Evolutionary conservation across 768 basidiomycete species (phyloP), one percentile per base, ranked within the genome.

Genomic region (Hortiboletus campestris): DNA sequence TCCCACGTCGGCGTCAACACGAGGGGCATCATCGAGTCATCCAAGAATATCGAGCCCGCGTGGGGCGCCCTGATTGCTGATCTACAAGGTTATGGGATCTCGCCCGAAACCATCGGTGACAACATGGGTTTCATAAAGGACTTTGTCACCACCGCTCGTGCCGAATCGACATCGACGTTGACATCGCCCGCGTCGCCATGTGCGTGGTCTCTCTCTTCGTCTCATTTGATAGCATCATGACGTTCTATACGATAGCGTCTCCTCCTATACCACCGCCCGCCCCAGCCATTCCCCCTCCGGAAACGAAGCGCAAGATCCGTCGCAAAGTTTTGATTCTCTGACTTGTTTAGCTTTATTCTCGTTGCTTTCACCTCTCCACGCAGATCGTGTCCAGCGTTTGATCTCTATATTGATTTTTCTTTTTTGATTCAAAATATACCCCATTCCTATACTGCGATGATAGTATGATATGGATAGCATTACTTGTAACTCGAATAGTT

Each of bases 1-100:
- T 78, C 81, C 20, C 87, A 88, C 65, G 78, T 88, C 48, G 85
- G 85, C 9, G 69, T 85, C 46, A 79, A 78, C 61, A 72, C 71
- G 51, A 72, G 76, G 9, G 82, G 82, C 5, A 68, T 71, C 51
- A 75, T 83, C 59, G 82, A 84, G 69, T 75, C 80, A 10, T 80
- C 80, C 44, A 77, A 76, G 46, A 79, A 77, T 56, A 72, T 83
- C 39, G 81, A 84, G 45, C 76, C 78, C 1, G 75, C 79, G 28
- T 86, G 84, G 84, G 77, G 73, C 38, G 72, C 76, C 46, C 69
- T 80, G 45, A 70, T 74, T 22, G 65, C 74, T 68, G 71, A 78
- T 65, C 62, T 78, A n/a, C 73, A 75, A 49, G 76, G 75, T 6
- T 66, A 74, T 46, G 74, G 74, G 49, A 68, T 75, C 58, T 64